Evolutionary conservation across 2,329 filamentous ascomycete genomes (phyloP), one percentile per base, ranked within the genome.

Genomic region (Oidium heveae): DNA sequence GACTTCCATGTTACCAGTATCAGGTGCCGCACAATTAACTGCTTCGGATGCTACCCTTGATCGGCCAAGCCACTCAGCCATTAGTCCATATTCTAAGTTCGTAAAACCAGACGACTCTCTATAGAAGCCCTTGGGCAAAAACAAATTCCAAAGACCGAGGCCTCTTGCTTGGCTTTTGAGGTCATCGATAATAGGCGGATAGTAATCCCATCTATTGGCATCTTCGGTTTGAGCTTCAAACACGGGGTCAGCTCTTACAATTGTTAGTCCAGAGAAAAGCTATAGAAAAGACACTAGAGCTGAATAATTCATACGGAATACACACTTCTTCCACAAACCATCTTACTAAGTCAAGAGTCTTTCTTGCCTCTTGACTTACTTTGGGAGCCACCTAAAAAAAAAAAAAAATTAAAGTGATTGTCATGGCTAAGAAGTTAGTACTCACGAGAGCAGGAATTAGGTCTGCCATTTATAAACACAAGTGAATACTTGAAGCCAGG

Each of bases 241-340:
- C 59, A 95, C 76, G 56, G 82, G 72, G 65, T 96, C 89, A 66
- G 86, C 84, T 57, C 77, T 82, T 59, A 51, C 54, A 54, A 57
- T 47, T 52, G 58, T 63, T 53, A 63, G 59, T 52, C 39, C 54
- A 53, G 18, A 24, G 50, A 13, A 41, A 16, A 28, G 6, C 24
- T 28, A 28, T 28, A 12, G 20, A 22, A 49, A 61, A 56, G 55
- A 54, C 16, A 39, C 53, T 34, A 33, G 16, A 36, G 28, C 33
- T 20, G 7, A 36, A 47, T 28, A 28, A 36, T 43, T 62, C 76
- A 70, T 67, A 80, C 77, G 83, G 84, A 60, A 87, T 82, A 67
- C 84, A 98, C 73, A 94, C 88, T 69, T 94, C 88, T 66, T 96
- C 85, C 62, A 98, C 91, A 64, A 98, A 98, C 68, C 87, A 86